Conservation (phyloP, 257 asterid genomes). For the Ilex asprella region DNA sequence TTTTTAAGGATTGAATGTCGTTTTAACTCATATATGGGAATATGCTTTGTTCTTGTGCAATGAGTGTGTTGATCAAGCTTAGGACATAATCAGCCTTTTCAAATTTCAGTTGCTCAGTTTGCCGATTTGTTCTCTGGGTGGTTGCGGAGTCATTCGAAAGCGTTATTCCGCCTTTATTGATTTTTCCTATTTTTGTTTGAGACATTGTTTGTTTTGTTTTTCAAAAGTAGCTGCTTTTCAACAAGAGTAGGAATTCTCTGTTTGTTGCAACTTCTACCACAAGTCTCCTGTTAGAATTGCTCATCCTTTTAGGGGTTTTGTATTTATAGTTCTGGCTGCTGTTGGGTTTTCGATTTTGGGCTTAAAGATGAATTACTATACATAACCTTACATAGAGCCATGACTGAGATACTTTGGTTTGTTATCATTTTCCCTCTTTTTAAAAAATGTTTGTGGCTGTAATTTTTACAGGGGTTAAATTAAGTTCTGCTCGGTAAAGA, state of each 20-base stretch:
- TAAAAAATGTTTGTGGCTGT: background rate
- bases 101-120: conserved; percentile 3
- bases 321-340: no score
- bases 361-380: no score
- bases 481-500: conserved; percentile 39
- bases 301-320: no score
- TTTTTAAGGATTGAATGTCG: conserved; percentile 17
- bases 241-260: conserved; percentile 33
- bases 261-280: background rate
- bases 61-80: conserved; percentile 32
- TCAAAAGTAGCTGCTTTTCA: conserved; percentile 33
- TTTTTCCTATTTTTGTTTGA: background rate
- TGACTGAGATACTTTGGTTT: background rate
- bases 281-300: background rate
- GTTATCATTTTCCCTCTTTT: conserved; percentile 10
- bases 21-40: conserved; percentile 14
- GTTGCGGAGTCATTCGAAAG: conserved; percentile 17
- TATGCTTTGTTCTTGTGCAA: conserved; percentile 12
- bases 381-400: no score
- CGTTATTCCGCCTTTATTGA: conserved; percentile 18
- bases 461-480: background rate
- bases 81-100: conserved; percentile 29
- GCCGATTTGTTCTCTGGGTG: conserved; percentile 7
- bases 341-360: no score
- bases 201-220: conserved; percentile 23